Percentiles rank a stretch among this genome's conserved stretches.
Evolutionary conservation across 352 stramenopile species (phyloP).

Genomic region (Pythium aphanidermatum): DNA sequence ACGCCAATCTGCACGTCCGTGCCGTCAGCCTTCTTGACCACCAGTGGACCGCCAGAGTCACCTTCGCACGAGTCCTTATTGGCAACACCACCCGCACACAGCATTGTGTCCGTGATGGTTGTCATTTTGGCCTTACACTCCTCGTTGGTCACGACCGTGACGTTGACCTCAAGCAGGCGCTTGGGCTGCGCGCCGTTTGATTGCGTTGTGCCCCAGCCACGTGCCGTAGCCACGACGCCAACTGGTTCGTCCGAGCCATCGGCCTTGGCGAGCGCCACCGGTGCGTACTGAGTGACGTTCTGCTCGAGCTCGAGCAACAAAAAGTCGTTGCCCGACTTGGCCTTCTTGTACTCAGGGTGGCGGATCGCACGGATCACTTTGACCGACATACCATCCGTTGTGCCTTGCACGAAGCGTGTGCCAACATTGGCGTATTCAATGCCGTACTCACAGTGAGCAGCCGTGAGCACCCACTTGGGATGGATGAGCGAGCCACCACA

Average conservation of each 20-base stretch:
- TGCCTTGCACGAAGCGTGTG: constrained; percentile 11
- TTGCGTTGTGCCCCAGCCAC: constrained; percentile 12
- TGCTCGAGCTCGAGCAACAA: constrained; percentile 11
- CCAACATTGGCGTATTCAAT: constrained; percentile 13
- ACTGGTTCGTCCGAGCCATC: background rate
- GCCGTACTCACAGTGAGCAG: constrained; percentile 16
- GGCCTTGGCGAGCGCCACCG: constrained; percentile 5
- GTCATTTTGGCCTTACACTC: constrained; percentile 11
- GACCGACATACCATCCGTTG: constrained; percentile 9
- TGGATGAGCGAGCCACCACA: constrained; percentile 21
- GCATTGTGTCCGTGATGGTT: constrained; percentile 18
- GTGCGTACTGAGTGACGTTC: background rate
- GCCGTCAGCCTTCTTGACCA: constrained; percentile 5
- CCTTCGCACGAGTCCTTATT: constrained; percentile 18
- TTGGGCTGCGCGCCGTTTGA: constrained; percentile 8
- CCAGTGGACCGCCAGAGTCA: constrained; percentile 30
- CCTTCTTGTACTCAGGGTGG: constrained; percentile 12
- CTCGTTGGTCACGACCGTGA: constrained; percentile 21
- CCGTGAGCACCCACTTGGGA: constrained; percentile 18
- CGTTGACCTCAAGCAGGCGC: constrained; percentile 13
- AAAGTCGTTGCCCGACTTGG: constrained; percentile 16
- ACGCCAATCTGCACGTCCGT: constrained; percentile 19
- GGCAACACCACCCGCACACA: constrained; percentile 26
- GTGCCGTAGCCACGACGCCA: constrained; percentile 8
- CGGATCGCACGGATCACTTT: constrained; percentile 3